phyloP scores from a whole-genome alignment of 2,329 filamentous ascomycete species.

The Scleromitrula shiraiana region DNA sequence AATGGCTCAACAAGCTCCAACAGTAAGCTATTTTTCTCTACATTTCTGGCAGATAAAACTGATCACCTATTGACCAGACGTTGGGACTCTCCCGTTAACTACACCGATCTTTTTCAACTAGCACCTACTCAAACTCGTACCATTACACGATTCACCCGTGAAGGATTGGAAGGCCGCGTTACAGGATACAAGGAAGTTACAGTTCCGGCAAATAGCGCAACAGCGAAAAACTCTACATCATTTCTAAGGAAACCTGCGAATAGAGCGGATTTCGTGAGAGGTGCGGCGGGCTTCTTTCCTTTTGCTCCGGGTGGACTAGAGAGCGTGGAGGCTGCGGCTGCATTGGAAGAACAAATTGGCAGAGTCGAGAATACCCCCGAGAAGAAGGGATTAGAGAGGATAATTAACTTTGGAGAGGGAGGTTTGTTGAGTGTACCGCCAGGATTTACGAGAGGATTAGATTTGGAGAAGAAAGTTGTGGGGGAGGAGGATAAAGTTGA shows the following conservation, averaged over 20 bases:
- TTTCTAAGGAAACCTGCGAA: slow-evolving; percentile 77
- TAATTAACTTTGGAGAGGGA: slow-evolving; percentile 77
- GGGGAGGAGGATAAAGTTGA: slow-evolving; percentile 47
- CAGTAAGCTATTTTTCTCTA: slow-evolving; percentile 42
- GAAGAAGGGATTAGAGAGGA: slow-evolving; percentile 62
- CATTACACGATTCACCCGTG: slow-evolving; percentile 84
- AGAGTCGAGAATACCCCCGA: slow-evolving; percentile 40
- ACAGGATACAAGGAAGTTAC: slow-evolving; percentile 94
- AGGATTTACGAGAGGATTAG: slow-evolving; percentile 71
- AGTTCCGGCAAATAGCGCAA: slow-evolving; percentile 78
- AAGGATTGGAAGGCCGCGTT: slow-evolving; percentile 86
- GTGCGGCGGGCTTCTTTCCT: slow-evolving; percentile 87
- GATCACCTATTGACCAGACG: slow-evolving; percentile 34
- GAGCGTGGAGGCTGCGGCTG: slow-evolving; percentile 75
- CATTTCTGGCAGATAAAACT: slow-evolving; percentile 12
- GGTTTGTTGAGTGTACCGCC: slow-evolving; percentile 76
- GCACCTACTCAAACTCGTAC: slow-evolving; percentile 89
- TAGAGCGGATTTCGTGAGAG: slow-evolving; percentile 83
- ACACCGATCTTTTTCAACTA: slow-evolving; percentile 76
- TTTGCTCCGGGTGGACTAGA: slow-evolving; percentile 89
- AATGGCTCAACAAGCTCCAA: slow-evolving; percentile 85
- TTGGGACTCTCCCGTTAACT: slow-evolving; percentile 77
- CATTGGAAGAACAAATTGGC: slow-evolving; percentile 68
- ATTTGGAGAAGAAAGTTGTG: slow-evolving; percentile 55
- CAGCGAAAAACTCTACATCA: slow-evolving; percentile 91